These are phyloP conservation scores for Hypoxylon sp. DNA, from an alignment of 2,329 filamentous ascomycete genomes.

Conservation along the genomic window DNA sequence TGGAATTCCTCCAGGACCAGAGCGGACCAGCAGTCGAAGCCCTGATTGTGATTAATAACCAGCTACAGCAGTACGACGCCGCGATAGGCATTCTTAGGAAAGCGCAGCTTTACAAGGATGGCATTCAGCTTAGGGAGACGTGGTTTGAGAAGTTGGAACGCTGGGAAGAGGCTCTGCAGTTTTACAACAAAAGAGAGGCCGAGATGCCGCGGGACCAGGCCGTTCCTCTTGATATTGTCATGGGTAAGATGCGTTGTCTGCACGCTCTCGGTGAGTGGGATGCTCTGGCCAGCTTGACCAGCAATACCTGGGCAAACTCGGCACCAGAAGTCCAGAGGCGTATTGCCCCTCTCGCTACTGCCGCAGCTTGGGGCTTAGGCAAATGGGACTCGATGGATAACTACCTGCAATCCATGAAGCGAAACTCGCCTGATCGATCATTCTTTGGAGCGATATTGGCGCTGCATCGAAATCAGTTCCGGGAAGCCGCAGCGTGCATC, in stretches of 20 bases:
- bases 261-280: constrained; percentile 99
- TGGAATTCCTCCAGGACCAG: constrained; percentile 97
- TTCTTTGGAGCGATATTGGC: constrained; percentile 98
- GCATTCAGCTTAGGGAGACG: constrained; percentile 92
- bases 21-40: constrained; percentile 95
- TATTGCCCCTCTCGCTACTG: constrained; percentile 92
- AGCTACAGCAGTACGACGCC: constrained; percentile 96
- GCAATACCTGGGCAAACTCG: constrained; percentile 93
- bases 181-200: constrained; percentile 86
- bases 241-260: constrained; percentile 99
- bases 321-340: constrained; percentile 85
- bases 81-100: constrained; percentile 97
- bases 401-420: constrained; percentile 94
- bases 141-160: constrained; percentile 99
- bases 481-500: constrained; percentile 87
- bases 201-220: constrained; percentile 66
- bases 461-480: constrained; percentile 94
- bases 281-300: constrained; percentile 83
- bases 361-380: constrained; percentile 93
- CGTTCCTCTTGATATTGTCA: constrained; percentile 88
- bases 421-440: constrained; percentile 88
- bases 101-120: constrained; percentile 92
- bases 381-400: constrained; percentile 99
- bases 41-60: constrained; percentile 98
- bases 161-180: constrained; percentile 95